A percentile compares a stretch with the other conserved stretches of the same genome.
Evolutionary conservation across 768 basidiomycete genomes (phyloP).

Genomic region (Trametopsis cervina): DNA sequence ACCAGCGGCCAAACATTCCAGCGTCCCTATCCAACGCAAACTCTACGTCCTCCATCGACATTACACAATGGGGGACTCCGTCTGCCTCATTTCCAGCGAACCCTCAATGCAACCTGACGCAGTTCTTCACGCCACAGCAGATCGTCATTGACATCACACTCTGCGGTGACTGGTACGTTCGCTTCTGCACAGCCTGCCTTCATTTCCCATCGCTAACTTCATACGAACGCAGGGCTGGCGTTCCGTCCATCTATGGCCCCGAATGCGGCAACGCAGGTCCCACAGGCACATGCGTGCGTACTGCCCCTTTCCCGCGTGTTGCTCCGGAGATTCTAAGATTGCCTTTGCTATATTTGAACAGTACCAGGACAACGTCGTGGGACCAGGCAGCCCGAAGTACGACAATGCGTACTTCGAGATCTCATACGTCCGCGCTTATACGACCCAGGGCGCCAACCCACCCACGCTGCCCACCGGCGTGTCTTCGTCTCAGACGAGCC

Average conservation of each 20-base stretch:
- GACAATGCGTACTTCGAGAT: conserved; percentile 64
- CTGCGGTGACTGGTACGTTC: conserved; percentile 40
- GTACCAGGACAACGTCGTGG: conserved; percentile 51
- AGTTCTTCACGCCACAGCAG: conserved; percentile 40
- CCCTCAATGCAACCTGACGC: conserved; percentile 33
- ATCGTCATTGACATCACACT: conserved; percentile 49
- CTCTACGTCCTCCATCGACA: conserved; percentile 27
- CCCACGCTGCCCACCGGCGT: conserved; percentile 12
- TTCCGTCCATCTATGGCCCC: conserved; percentile 32
- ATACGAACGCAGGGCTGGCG: conserved; percentile 45
- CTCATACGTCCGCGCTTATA: conserved; percentile 56
- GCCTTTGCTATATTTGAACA: conserved; percentile 14
- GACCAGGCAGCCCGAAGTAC: conserved; percentile 46
- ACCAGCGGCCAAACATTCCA: conserved; percentile 32
- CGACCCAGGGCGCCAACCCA: conserved; percentile 23
- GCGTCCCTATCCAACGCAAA: conserved; percentile 23
- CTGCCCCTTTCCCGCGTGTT: no score
- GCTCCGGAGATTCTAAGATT: no score
- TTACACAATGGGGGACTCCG: conserved; percentile 37
- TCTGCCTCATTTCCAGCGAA: conserved; percentile 32
- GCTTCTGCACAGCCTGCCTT: conserved; percentile 36
- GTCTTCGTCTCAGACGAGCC: conserved; percentile 2
- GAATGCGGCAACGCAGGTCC: conserved; percentile 31
- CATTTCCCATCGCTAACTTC: no score
- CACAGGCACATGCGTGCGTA: conserved; percentile 34